phyloP scores from a whole-genome alignment of 148 eudicot species.

The Agrostemma githago region DNA sequence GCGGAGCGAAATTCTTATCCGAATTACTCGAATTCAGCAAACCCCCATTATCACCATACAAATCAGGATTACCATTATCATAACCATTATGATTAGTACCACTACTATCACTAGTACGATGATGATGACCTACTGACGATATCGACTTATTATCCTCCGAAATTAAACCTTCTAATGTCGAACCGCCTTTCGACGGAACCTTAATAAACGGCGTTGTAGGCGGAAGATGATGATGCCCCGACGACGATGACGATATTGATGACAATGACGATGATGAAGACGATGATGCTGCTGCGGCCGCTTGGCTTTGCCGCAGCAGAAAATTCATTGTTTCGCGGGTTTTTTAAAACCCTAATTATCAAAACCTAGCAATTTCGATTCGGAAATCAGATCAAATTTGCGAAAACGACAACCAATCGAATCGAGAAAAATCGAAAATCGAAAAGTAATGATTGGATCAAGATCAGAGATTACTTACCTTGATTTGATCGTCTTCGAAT shows the following conservation, averaged over 20 bases:
- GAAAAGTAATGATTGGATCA: neutral
- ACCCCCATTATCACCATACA: conserved; percentile 30
- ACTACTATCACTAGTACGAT: conserved; percentile 21
- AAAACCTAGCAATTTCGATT: neutral
- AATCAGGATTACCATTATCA: conserved; percentile 19
- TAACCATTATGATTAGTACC: conserved; percentile 18
- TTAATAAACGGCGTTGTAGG: conserved; percentile 32
- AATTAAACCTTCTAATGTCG: conserved; percentile 65
- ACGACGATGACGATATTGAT: conserved; percentile 28
- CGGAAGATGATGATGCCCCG: conserved; percentile 34
- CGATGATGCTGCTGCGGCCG: conserved; percentile 40
- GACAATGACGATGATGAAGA: conserved; percentile 2
- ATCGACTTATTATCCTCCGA: conserved; percentile 37
- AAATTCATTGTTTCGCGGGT: conserved; percentile 62
- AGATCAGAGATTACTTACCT: conserved; percentile 18
- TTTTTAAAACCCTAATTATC: neutral
- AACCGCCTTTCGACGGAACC: conserved; percentile 30
- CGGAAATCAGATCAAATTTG: neutral
- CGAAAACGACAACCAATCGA: neutral
- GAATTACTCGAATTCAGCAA: conserved; percentile 20
- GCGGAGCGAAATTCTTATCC: conserved; percentile 35
- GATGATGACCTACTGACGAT: conserved; percentile 8
- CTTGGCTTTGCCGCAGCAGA: conserved; percentile 67
- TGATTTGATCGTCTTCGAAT: neutral
- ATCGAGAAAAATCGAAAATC: neutral